A percentile compares a stretch with the other conserved stretches of the same genome.
Conservation (phyloP, 441 rosid species). For the Erodium trifolium region DNA sequence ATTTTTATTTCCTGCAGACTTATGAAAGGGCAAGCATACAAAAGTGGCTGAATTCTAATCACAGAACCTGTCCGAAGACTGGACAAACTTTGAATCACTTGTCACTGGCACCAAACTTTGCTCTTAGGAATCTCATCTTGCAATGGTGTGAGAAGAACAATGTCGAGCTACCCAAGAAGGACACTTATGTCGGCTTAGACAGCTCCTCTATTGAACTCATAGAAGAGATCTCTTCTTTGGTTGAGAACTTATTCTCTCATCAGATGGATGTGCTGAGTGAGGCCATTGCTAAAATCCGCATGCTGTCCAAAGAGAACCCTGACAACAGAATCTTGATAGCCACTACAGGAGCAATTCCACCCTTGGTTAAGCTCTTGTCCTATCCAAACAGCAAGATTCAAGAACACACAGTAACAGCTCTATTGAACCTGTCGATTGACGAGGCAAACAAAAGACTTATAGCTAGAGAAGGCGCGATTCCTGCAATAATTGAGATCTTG, state of each 20-base stretch:
- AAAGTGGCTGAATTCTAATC: conserved; percentile 68
- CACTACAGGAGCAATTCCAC: conserved; percentile 39
- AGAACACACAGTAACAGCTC: conserved; percentile 55
- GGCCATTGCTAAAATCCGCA: conserved; percentile 46
- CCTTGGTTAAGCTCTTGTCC: conserved; percentile 37
- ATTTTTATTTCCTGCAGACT: conserved; percentile 29
- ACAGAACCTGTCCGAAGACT: conserved; percentile 74
- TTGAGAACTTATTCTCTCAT: conserved; percentile 45
- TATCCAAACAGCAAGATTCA: conserved; percentile 39
- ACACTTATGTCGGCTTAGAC: conserved; percentile 12
- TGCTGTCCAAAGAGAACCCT: conserved; percentile 51
- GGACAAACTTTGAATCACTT: conserved; percentile 47
- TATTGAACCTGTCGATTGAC: conserved; percentile 50
- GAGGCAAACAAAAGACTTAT: conserved; percentile 49
- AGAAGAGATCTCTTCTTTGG: conserved; percentile 37
- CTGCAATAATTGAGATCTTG: conserved; percentile 39
- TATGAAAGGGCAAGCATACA: conserved; percentile 70
- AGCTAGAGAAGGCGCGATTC: conserved; percentile 50
- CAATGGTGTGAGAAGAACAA: conserved; percentile 77
- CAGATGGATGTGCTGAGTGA: conserved; percentile 36
- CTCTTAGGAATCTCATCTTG: conserved; percentile 51
- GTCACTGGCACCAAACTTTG: conserved; percentile 63
- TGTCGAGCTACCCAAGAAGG: conserved; percentile 42
- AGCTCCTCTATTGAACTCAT: conserved; percentile 20
- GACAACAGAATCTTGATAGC: conserved; percentile 49